A percentile compares a stretch with the other conserved stretches of the same genome.
These are phyloP conservation scores for Camelina neglecta DNA, from an alignment of 345 rosid species.

Conservation along the genomic window DNA sequence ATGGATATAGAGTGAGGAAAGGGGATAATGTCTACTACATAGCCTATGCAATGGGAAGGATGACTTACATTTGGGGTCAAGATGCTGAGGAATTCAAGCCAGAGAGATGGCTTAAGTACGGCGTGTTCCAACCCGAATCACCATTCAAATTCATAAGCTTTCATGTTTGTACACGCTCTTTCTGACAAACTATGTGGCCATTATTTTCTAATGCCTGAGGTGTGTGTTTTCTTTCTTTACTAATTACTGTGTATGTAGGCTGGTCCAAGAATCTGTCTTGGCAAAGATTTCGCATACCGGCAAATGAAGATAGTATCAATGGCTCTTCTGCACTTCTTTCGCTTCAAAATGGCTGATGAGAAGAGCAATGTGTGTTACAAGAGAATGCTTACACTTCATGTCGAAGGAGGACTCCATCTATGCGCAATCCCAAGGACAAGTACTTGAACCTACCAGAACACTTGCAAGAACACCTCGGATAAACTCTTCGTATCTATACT, in stretches of 20 bases:
- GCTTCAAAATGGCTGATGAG: slow-evolving; percentile 63
- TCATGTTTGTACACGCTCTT: slow-evolving; percentile 48
- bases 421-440: slow-evolving; percentile 52
- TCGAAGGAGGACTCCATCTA: slow-evolving; percentile 58
- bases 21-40: slow-evolving; percentile 64
- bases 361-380: slow-evolving; percentile 48
- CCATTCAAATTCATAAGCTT: slow-evolving; percentile 77
- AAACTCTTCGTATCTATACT: too few relatives aligned
- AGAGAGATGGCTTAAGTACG: slow-evolving; percentile 76
- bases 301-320: slow-evolving; percentile 79
- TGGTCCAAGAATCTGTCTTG: slow-evolving; percentile 79
- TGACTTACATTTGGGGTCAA: slow-evolving; percentile 77
- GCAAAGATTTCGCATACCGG: slow-evolving; percentile 72
- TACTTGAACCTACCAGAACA: slow-evolving; percentile 2
- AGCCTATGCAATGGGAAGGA: slow-evolving; percentile 84
- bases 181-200: background rate
- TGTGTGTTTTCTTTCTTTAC: background rate
- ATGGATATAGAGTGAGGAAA: slow-evolving; percentile 62
- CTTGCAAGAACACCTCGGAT: background rate
- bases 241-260: slow-evolving; percentile 52
- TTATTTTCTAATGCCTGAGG: slow-evolving; percentile 14
- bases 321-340: slow-evolving; percentile 63
- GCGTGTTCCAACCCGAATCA: slow-evolving; percentile 65
- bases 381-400: slow-evolving; percentile 73
- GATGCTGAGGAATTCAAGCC: slow-evolving; percentile 71